Base-by-base conservation (phyloP, 768 basidiomycete genomes). In the Termitomyces sp. region DNA sequence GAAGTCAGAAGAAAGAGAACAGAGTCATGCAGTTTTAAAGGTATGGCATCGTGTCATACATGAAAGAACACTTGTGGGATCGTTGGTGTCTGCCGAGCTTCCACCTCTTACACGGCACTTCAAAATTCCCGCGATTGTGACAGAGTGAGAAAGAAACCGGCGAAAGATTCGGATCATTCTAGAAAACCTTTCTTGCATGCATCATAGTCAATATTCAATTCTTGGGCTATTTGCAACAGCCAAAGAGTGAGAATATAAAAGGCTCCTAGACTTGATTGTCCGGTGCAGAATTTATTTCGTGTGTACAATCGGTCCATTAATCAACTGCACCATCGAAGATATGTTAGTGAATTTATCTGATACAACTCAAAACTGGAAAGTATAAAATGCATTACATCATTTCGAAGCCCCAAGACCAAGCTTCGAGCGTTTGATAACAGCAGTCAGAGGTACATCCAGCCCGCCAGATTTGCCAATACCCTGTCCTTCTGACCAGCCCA, bases 401-500 rank as follows among this genome's bases (percentile, higher is more conserved):
- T 65, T 74, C 27, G 66, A 76, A 6, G 93, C 92, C 16, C 94
- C 94, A 55, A 97, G 71, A 0, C 94, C 94, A 13, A 88, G 75
- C 72, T 92, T 95, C 18, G 92, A 86, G 59, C 82, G 83, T 73
- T 95, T 97, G 69, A 95, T 87, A 50, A 93, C 81, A 13, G 92
- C 94, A 0, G 84, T 84, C 54, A 97, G 73, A 34, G 94, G 94
- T 5, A 72, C 83, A 26, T 87, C 85, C 55, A 96, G 70, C 0
- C 92, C 92, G 32, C 73, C 81, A 8, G 78, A 74, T 6, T 71
- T 65, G 0, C 94, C 94, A 63, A 96, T 94, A 13, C 80, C 74
- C 42, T 84, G 79, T 0, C 94, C 94, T 64, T 93, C 90, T 3
- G 82, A 69, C 94, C 94, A 96, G 42, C 95, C 95, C 95, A 98